A percentile compares a stretch with the other conserved stretches of the same genome.
Evolutionary conservation across 257 asterid species (phyloP).

Genomic region (Rhazya stricta): DNA sequence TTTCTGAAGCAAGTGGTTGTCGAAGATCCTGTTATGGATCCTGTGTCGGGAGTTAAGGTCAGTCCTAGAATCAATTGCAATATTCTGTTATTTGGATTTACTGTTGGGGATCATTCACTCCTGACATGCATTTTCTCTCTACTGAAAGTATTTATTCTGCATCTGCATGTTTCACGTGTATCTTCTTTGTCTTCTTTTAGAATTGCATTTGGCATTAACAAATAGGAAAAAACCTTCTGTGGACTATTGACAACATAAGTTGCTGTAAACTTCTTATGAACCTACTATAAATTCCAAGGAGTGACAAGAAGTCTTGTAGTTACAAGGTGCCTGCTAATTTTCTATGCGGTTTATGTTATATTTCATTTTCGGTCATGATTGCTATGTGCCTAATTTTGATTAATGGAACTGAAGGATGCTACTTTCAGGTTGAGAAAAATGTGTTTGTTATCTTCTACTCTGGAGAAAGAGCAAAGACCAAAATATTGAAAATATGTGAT

Average conservation of each 20-base stretch:
- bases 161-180: neutral
- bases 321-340: neutral
- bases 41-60: constrained; percentile 53
- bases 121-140: neutral
- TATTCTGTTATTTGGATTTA: neutral
- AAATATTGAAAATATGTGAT: constrained; percentile 56
- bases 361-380: neutral
- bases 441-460: constrained; percentile 57
- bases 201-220: neutral
- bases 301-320: neutral
- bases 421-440: constrained; percentile 53
- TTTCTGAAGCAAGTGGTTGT: constrained; percentile 45
- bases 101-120: neutral
- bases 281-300: neutral
- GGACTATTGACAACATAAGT: neutral
- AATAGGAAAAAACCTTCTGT: neutral
- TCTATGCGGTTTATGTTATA: neutral
- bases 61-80: constrained; percentile 6
- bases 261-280: neutral
- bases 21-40: constrained; percentile 53
- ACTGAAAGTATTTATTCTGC: neutral
- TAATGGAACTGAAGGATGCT: constrained; percentile 5
- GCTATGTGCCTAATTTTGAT: neutral
- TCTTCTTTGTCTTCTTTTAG: neutral
- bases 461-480: constrained; percentile 58